Conservation (phyloP, 305 asterid species). For the Rubia balearica region DNA sequence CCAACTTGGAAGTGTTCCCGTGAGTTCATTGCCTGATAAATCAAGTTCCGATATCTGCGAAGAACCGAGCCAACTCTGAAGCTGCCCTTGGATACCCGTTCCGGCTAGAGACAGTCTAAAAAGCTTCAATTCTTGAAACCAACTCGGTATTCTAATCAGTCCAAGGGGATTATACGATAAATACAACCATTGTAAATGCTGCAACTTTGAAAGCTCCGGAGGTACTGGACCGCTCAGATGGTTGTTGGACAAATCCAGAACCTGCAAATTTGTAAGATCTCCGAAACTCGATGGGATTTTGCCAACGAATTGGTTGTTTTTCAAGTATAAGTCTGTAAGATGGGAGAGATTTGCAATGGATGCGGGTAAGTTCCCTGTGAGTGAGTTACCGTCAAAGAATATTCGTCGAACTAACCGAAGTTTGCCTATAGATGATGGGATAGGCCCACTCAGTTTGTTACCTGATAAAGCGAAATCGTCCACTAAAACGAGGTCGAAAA, state of each 20-base stretch:
- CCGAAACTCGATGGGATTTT: constrained; percentile 46
- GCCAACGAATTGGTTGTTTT: constrained; percentile 43
- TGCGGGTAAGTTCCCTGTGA: constrained; percentile 43
- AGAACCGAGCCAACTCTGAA: constrained; percentile 46
- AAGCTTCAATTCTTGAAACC: constrained; percentile 30
- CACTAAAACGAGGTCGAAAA: constrained; percentile 28
- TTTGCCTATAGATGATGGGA: background rate
- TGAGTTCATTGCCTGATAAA: constrained; percentile 43
- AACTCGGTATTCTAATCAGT: constrained; percentile 35
- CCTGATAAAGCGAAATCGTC: constrained; percentile 8
- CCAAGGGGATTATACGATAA: constrained; percentile 55
- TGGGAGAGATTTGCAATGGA: constrained; percentile 37
- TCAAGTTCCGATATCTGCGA: constrained; percentile 35
- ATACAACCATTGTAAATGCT: constrained; percentile 27
- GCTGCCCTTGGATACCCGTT: constrained; percentile 46
- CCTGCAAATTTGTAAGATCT: constrained; percentile 25
- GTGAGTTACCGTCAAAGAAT: constrained; percentile 37
- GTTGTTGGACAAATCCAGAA: constrained; percentile 49
- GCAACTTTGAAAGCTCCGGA: constrained; percentile 27
- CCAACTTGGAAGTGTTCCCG: constrained; percentile 50
- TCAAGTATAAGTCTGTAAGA: constrained; percentile 31
- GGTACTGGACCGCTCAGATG: constrained; percentile 40
- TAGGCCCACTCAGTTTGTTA: background rate
- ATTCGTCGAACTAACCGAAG: constrained; percentile 22
- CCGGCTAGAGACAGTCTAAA: constrained; percentile 28